A percentile compares a stretch with the other conserved stretches of the same genome.
phyloP scores from a whole-genome alignment of 768 basidiomycete species.

The Leccinellum rugosiceps region DNA sequence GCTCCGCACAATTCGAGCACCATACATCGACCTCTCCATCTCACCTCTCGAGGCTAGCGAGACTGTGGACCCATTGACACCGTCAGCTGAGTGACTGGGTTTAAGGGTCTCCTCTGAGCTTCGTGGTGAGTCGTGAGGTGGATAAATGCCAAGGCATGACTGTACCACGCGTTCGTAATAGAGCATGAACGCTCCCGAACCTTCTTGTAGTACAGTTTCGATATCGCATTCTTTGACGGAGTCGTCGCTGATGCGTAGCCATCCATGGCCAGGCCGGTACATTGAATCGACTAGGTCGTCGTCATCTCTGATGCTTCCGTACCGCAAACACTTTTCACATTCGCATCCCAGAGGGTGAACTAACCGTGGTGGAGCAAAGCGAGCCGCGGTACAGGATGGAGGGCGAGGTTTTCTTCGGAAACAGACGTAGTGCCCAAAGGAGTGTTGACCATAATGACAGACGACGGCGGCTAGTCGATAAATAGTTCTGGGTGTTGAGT shows the following conservation, averaged over 20 bases:
- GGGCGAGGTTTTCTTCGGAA: slow-evolving; percentile 79
- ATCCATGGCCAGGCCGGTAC: slow-evolving; percentile 55
- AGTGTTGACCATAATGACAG: slow-evolving; percentile 90
- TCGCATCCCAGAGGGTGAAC: slow-evolving; percentile 43
- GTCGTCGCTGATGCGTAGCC: slow-evolving; percentile 90
- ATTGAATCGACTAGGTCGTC: slow-evolving; percentile 36
- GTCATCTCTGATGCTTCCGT: slow-evolving; percentile 58
- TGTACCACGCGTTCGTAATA: slow-evolving; percentile 80
- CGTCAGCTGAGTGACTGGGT: slow-evolving; percentile 38
- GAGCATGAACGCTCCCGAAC: slow-evolving; percentile 81
- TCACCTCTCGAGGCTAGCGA: slow-evolving; percentile 37
- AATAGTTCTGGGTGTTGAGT: slow-evolving; percentile 56
- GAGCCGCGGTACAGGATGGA: slow-evolving; percentile 35
- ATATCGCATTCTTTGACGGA: slow-evolving; percentile 73
- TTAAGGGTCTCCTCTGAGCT: slow-evolving; percentile 67
- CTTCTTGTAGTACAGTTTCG: slow-evolving; percentile 70
- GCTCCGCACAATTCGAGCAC: slow-evolving; percentile 53
- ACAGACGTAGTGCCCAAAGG: slow-evolving; percentile 93
- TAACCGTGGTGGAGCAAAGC: slow-evolving; percentile 38
- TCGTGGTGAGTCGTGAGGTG: slow-evolving; percentile 35
- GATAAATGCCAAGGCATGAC: slow-evolving; percentile 34
- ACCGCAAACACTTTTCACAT: slow-evolving; percentile 44
- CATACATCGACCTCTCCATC: slow-evolving; percentile 27
- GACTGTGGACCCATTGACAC: slow-evolving; percentile 46
- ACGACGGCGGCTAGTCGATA: slow-evolving; percentile 87